Percentiles rank a stretch among this genome's conserved stretches.
phyloP scores from a whole-genome alignment of 2,329 filamentous ascomycete genomes.

The Cyphellophora attinorum region DNA sequence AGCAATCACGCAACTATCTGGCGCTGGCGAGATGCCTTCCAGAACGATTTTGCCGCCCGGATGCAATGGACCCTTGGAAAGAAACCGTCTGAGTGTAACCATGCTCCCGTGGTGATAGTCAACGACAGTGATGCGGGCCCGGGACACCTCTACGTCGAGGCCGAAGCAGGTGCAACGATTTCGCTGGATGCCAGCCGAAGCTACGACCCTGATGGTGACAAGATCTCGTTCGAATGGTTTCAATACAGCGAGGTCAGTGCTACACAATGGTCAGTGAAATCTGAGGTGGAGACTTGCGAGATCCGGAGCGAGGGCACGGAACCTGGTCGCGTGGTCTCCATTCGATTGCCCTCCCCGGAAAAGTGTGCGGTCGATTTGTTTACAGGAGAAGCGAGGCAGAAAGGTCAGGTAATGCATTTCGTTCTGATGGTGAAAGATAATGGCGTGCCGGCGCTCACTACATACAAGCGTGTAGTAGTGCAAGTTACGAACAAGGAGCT shows the following conservation, averaged over 20 bases:
- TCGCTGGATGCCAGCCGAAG: constrained; percentile 36
- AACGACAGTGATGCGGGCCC: constrained; percentile 38
- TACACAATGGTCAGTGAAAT: constrained; percentile 32
- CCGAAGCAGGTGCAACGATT: constrained; percentile 27
- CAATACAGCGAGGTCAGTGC: constrained; percentile 37
- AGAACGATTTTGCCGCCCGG: constrained; percentile 40
- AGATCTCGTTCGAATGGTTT: constrained; percentile 40
- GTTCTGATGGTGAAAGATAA: constrained; percentile 40
- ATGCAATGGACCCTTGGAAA: constrained; percentile 37
- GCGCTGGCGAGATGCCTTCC: constrained; percentile 44
- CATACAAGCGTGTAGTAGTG: constrained; percentile 36
- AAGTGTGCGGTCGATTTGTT: constrained; percentile 30
- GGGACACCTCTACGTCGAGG: constrained; percentile 35
- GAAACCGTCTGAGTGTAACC: constrained; percentile 23
- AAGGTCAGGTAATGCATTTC: constrained; percentile 38
- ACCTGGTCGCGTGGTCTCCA: constrained; percentile 22
- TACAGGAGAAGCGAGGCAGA: constrained; percentile 24
- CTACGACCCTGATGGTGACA: constrained; percentile 37
- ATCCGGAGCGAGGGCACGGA: no score
- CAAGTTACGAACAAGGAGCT: constrained; percentile 15
- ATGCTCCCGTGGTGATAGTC: constrained; percentile 36
- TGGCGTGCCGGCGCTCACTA: constrained; percentile 35
- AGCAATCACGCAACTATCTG: constrained; percentile 42
- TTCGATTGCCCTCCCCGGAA: constrained; percentile 30
- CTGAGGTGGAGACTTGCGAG: constrained; percentile 30